These are phyloP conservation scores for Cystoderma amianthinum DNA, from an alignment of 768 basidiomycete genomes.

Conservation along the genomic window DNA sequence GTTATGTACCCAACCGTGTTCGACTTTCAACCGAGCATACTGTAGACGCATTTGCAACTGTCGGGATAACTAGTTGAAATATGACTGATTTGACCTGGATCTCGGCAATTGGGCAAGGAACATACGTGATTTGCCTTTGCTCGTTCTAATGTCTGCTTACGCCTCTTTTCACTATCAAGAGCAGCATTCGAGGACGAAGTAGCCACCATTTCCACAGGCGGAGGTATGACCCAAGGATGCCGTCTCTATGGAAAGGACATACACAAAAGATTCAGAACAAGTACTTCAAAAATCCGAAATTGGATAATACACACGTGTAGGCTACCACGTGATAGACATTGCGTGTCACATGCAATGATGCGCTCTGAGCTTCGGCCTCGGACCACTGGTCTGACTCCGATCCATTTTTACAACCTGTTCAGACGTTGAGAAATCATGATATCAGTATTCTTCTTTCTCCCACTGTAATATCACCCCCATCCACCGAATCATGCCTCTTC, in stretches of 20 bases:
- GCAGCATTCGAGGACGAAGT: conserved; percentile 19
- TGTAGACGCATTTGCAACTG: conserved; percentile 71
- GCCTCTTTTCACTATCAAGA: conserved; percentile 33
- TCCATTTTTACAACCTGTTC: too few species aligned
- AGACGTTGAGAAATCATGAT: too few species aligned
- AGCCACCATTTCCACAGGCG: conserved; percentile 24
- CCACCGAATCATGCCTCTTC: conserved; percentile 55
- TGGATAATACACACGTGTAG: not conserved
- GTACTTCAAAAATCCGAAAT: not conserved
- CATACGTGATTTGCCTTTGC: conserved; percentile 54
- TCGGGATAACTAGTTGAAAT: conserved; percentile 46
- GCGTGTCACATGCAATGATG: not conserved
- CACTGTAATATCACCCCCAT: not conserved
- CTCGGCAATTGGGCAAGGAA: conserved; percentile 3
- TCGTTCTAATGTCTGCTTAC: conserved; percentile 46
- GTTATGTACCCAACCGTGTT: conserved; percentile 64
- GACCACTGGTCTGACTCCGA: too few species aligned
- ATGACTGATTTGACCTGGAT: not conserved
- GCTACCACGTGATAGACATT: not conserved
- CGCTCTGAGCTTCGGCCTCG: too few species aligned
- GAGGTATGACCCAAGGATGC: too few species aligned
- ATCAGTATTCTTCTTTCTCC: not conserved
- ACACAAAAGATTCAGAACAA: too few species aligned
- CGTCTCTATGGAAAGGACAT: too few species aligned
- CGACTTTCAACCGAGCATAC: conserved; percentile 74